Percentiles rank a stretch among this genome's conserved stretches.
phyloP scores from a whole-genome alignment of 176 grass and related monocot species.

The Thalia dealbata region DNA sequence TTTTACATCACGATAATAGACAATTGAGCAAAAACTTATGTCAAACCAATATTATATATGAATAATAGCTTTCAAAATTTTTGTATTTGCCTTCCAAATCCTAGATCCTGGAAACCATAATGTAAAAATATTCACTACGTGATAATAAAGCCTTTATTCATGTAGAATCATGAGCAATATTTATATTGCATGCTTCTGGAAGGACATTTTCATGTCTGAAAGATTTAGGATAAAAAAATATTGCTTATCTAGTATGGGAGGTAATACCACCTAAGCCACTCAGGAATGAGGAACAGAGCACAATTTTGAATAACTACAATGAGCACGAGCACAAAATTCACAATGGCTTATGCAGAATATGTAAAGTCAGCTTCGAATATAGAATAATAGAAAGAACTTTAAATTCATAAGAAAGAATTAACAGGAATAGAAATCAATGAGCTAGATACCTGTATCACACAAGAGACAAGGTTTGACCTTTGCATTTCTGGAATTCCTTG shows the following conservation, averaged over 20 bases:
- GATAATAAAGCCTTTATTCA: not conserved
- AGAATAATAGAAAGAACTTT: not conserved
- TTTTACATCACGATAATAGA: not conserved
- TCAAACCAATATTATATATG: not conserved
- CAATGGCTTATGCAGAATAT: too few relatives aligned
- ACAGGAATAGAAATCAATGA: not conserved
- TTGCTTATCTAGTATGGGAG: not conserved
- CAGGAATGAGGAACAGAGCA: too few relatives aligned
- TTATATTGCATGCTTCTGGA: not conserved
- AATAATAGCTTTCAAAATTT: not conserved
- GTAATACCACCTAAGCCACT: not conserved
- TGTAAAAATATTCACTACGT: not conserved
- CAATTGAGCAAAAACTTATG: not conserved
- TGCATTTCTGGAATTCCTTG: constrained; percentile 96
- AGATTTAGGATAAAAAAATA: not conserved
- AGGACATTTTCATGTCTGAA: not conserved
- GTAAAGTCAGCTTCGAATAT: too few relatives aligned
- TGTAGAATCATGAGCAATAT: not conserved
- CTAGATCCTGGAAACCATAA: not conserved
- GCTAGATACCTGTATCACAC: constrained; percentile 70
- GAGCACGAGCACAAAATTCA: not conserved
- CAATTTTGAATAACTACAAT: not conserved
- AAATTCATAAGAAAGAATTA: not conserved
- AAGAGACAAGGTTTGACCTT: constrained; percentile 87
- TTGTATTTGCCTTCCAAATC: not conserved